These are phyloP conservation scores for Leucaena leucocephala DNA, from an alignment of 306 rosid species.

Conservation along the genomic window DNA sequence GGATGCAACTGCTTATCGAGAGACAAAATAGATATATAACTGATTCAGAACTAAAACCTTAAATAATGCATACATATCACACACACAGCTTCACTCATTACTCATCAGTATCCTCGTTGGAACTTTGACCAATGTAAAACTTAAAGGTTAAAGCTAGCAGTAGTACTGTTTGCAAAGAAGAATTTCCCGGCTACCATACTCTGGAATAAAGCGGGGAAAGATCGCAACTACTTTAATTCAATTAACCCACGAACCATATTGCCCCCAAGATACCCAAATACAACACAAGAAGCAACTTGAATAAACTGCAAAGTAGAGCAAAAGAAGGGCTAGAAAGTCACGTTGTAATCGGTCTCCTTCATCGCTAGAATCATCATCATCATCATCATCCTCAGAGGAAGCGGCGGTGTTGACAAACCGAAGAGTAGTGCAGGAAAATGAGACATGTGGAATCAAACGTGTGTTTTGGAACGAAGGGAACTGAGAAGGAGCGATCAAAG, in stretches of 20 bases:
- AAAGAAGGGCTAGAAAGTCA: slow-evolving; percentile 28
- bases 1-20: not conserved
- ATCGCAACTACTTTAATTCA: not conserved
- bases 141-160: not conserved
- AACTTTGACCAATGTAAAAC: not conserved
- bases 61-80: not conserved
- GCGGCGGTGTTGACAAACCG: slow-evolving; percentile 46
- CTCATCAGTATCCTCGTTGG: no score
- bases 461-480: slow-evolving; percentile 23
- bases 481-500: slow-evolving; percentile 11
- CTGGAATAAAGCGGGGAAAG: not conserved
- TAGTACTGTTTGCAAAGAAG: not conserved
- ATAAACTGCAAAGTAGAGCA: not conserved
- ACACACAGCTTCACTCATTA: not conserved
- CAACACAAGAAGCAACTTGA: not conserved
- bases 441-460: slow-evolving; percentile 29
- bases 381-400: slow-evolving; percentile 22
- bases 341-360: slow-evolving; percentile 41
- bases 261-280: slow-evolving; percentile 18
- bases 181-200: slow-evolving; percentile 2
- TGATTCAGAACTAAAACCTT: not conserved
- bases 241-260: not conserved
- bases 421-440: slow-evolving; percentile 30
- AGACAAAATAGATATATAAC: not conserved
- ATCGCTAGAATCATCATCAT: not conserved